Conservation (phyloP, 306 rosid genomes). For the Prinsepia uniflora region DNA sequence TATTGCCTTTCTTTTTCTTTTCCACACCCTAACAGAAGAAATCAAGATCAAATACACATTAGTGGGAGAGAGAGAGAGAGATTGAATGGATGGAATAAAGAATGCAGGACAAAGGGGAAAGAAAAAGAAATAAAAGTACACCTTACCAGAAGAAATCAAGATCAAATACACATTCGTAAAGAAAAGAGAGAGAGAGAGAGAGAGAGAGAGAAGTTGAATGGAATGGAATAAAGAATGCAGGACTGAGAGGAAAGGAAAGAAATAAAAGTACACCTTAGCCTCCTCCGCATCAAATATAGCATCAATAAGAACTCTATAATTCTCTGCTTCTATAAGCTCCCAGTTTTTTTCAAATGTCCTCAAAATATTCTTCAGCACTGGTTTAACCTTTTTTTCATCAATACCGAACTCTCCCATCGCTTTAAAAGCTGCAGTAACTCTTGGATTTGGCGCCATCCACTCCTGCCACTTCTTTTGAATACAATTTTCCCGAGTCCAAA, state of each 20-base stretch:
- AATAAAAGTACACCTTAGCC: conserved; percentile 36
- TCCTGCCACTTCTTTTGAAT: conserved; percentile 19
- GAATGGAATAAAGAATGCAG: conserved; percentile 14
- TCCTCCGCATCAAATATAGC: conserved; percentile 84
- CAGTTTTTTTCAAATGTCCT: conserved; percentile 73
- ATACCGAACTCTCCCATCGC: conserved; percentile 80
- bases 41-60: conserved; percentile 18
- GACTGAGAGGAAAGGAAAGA: not conserved
- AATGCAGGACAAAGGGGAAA: conserved; percentile 7
- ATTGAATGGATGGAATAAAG: conserved; percentile 2
- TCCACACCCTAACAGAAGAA: conserved; percentile 38
- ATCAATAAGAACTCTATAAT: conserved; percentile 77
- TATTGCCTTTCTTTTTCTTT: conserved; percentile 27
- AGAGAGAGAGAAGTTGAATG: not conserved
- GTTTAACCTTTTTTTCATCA: conserved; percentile 57
- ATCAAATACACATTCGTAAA: conserved; percentile 14
- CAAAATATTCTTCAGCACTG: conserved; percentile 67
- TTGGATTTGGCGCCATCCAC: conserved; percentile 75
- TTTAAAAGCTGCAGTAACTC: conserved; percentile 46
- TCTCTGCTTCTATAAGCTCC: conserved; percentile 91
- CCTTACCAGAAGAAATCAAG: conserved; percentile 36
- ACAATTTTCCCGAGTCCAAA: conserved; percentile 25
- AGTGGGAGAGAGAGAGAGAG: conserved; percentile 2
- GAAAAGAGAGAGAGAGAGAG: not conserved
- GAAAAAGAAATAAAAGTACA: conserved; percentile 12